Conservation (phyloP, 805 yeast genomes). For the Ogataea minuta region DNA sequence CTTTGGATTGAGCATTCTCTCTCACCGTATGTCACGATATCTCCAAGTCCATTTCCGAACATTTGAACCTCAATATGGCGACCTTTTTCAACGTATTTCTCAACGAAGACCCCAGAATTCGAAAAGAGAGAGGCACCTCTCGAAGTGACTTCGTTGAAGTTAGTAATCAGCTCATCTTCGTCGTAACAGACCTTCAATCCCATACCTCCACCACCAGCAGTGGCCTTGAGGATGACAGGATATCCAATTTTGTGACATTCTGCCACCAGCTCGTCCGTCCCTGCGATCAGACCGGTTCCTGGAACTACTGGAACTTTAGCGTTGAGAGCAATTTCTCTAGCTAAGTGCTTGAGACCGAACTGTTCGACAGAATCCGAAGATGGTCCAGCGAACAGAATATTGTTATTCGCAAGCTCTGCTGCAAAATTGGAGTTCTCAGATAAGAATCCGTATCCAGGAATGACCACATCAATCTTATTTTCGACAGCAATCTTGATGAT, state of each 20-base stretch:
- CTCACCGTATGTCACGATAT: conserved; percentile 92
- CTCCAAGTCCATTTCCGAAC: conserved; percentile 92
- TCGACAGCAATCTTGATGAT: conserved; percentile 79
- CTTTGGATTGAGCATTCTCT: conserved; percentile 97
- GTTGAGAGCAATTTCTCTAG: conserved; percentile 83
- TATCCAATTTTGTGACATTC: conserved; percentile 73
- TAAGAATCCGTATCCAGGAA: conserved; percentile 96
- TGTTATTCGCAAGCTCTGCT: conserved; percentile 77
- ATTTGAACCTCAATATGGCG: conserved; percentile 96
- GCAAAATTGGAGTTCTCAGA: conserved; percentile 98
- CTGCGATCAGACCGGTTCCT: conserved; percentile 78
- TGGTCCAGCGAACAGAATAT: conserved; percentile 92
- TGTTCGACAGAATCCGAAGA: conserved; percentile 87
- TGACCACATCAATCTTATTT: conserved; percentile 85
- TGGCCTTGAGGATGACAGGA: conserved; percentile 93
- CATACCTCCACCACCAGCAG: conserved; percentile 99
- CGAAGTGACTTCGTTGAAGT: conserved; percentile 86
- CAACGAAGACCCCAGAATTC: conserved; percentile 92
- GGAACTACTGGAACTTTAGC: conserved; percentile 96
- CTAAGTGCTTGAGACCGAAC: conserved; percentile 92
- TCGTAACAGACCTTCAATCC: conserved; percentile 91
- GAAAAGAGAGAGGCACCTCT: conserved; percentile 92
- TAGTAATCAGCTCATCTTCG: conserved; percentile 73
- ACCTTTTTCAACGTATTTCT: conserved; percentile 89
- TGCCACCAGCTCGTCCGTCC: conserved; percentile 66